These are phyloP conservation scores for Linnemannia hyalina DNA, from an alignment of 192 early-diverging fungal species.

Conservation along the genomic window DNA sequence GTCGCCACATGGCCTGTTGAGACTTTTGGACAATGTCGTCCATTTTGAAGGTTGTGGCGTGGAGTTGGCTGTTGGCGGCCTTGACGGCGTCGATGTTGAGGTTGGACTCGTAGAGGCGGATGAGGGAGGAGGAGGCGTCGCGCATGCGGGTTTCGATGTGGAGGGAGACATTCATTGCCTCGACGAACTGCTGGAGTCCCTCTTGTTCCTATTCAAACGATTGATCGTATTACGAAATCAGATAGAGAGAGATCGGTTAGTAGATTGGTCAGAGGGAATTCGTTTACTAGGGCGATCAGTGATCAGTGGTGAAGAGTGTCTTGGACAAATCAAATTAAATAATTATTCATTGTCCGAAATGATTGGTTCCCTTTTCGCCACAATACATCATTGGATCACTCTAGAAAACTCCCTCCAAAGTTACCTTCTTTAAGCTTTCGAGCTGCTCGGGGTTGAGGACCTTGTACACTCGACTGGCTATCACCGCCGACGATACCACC, in stretches of 20 bases:
- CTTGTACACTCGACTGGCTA: conserved; percentile 45
- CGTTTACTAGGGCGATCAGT: background rate
- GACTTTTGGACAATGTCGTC: conserved; percentile 30
- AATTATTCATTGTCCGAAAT: background rate
- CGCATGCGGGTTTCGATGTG: conserved; percentile 47
- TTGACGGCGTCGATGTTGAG: conserved; percentile 25
- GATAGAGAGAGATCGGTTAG: background rate
- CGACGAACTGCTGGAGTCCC: conserved; percentile 33
- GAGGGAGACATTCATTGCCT: conserved; percentile 34
- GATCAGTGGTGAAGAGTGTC: background rate
- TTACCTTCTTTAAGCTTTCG: conserved; percentile 39
- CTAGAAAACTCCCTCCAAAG: background rate
- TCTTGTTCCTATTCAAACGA: conserved; percentile 32
- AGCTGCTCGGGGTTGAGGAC: conserved; percentile 41
- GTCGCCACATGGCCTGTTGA: conserved; percentile 37
- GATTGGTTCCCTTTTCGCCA: background rate
- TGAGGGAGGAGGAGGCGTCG: conserved; percentile 41
- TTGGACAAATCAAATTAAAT: conserved; percentile 5
- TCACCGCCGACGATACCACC: conserved; percentile 7
- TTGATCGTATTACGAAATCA: background rate
- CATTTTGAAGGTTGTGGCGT: conserved; percentile 29
- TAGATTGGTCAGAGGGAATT: background rate
- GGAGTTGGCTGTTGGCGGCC: conserved; percentile 20
- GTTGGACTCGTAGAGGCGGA: conserved; percentile 32
- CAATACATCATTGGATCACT: too few relatives aligned